Base-by-base conservation (phyloP, 2,329 filamentous ascomycete genomes). In the Lachnellula occidentalis region DNA sequence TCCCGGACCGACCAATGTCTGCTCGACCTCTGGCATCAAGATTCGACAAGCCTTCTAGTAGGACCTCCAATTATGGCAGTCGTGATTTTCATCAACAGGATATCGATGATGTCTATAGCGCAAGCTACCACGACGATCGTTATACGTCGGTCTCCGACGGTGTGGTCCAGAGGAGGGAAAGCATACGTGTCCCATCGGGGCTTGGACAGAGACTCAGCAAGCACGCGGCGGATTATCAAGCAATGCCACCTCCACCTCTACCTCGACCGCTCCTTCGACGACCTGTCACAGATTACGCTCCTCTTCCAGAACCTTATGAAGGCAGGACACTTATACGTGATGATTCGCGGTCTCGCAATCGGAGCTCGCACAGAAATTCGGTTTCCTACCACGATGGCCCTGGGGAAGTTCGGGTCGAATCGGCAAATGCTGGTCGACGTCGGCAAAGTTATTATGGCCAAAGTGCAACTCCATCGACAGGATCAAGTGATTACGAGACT, bases 401-500 rank as follows among this genome's bases (percentile, higher is more conserved):
- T 14, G 61, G 56, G 22, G 47, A 55, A 3, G 55, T 64, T 8
- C 58, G 55, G 39, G 31, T 65, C 21, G 62, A 68, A 39, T 27
- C 63, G 12, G 61, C 62, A n/a, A 66, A 63, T 37, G 63, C 60
- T 36, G 53, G 61, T 6, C 60, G 60, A 15, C 60, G 64, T 41
- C 59, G 65, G 31, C 46, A 61, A 39, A 67, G 64, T 34, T 66
- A 61, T 21, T 67, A 65, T 53, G 64, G 61, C 15, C 59, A 61
- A 45, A 55, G 61, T 45, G 49, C 53, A n/a, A 41, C 45, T 22
- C 39, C 36, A 22, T 55, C 45, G 8, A 47, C 50, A 17, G 50
- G 34, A 24, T 52, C 54, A 2, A 61, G 52, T 54, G 75, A 70
- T 55, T 74, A 76, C 49, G 72, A 75, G 51, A 72, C 74, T 24